Percentiles rank a stretch among this genome's conserved stretches.
Evolutionary conservation across 129 eudicot genomes (phyloP).

Genomic region (Helianthus annuus): HanXRQr2.0-SUNRISE NC_035441.2:141816203-141816702

Average conservation of each 20-base stretch:
- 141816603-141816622: background rate
- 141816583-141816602: background rate
- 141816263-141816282: background rate
- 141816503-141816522: no score
- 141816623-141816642: no score
- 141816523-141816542: no score
- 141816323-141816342: background rate
- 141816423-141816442: no score
- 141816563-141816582: background rate
- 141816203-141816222: background rate
- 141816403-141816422: background rate
- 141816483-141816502: no score
- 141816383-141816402: background rate
- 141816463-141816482: no score
- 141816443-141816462: no score
- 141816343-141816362: background rate
- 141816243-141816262: background rate
- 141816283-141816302: conserved; percentile 1
- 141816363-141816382: conserved; percentile 3
- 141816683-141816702: no score
- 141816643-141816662: no score
- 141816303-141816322: conserved; percentile 21
- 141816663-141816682: no score
- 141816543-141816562: background rate
- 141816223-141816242: conserved; percentile 5